These are phyloP conservation scores for Silene noctiflora DNA, from an alignment of 179 eudicot genomes.

Conservation along the genomic window DNA sequence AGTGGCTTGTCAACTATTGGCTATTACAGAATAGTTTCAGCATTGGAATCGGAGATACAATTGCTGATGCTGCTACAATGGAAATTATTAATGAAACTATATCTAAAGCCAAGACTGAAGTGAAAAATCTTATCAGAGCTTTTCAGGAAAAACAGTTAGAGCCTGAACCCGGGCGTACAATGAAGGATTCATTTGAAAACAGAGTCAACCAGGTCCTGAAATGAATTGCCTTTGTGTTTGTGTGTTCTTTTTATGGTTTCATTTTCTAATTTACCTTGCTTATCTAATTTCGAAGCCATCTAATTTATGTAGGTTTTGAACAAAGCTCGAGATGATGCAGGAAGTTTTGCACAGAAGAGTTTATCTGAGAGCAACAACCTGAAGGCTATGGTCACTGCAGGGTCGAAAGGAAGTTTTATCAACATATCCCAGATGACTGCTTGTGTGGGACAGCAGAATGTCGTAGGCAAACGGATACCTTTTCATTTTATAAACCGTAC, in stretches of 20 bases:
- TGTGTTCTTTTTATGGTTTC: too few relatives aligned
- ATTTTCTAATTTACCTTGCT: background rate
- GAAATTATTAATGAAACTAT: constrained; percentile 88
- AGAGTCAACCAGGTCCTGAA: constrained; percentile 84
- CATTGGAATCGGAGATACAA: constrained; percentile 98
- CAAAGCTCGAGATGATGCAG: constrained; percentile 99
- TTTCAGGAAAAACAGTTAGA: constrained; percentile 82
- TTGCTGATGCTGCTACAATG: constrained; percentile 99
- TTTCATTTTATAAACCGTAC: constrained; percentile 85
- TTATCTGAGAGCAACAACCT: constrained; percentile 95
- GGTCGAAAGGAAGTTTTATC: constrained; percentile 98
- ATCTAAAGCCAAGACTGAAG: constrained; percentile 86
- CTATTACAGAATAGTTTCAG: constrained; percentile 90
- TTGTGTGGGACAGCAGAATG: constrained; percentile 99
- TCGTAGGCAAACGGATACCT: constrained; percentile 98
- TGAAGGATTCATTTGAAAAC: constrained; percentile 99
- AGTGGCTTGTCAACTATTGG: constrained; percentile 99
- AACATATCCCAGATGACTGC: constrained; percentile 99
- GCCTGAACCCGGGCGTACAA: constrained; percentile 99
- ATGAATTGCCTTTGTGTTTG: background rate
- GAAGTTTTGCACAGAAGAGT: constrained; percentile 97
- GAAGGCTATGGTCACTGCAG: constrained; percentile 99
- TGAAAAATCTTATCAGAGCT: constrained; percentile 72
- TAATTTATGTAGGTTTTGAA: constrained; percentile 69
- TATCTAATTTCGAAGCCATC: background rate